Base-by-base conservation (phyloP, 306 rosid species). In the Comarum palustre region DNA sequence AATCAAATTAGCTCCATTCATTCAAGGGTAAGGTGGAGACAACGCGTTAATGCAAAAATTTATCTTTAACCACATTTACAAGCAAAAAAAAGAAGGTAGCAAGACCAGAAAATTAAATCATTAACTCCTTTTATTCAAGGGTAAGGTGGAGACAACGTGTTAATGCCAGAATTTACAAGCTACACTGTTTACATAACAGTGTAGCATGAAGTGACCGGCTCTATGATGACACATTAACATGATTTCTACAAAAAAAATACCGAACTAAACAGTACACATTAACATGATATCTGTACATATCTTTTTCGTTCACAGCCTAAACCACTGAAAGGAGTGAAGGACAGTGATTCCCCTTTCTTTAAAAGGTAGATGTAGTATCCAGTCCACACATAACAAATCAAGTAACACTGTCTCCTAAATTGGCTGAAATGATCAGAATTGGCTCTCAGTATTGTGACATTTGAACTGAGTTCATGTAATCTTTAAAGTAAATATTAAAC, bases 391-490 rank as follows among this genome's bases (percentile, higher is more conserved):
- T 20, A 38, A 20, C 60, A 41, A 25, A 12, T 39, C 50, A 39
- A 42, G 10, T 25, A 57, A 27, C 54, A 22, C 25, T 55, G 32
- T 29, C 58, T 60, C 71, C 36, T 5, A 50, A 1, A 38, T 50
- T 2, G 31, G 61, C 61, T 22, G 43, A 27, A 61, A 8, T 17
- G 16, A 2, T 12, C 13, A 39, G 29, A 74, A 54, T 65, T 73
- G 32, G 73, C 65, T 51, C 73, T 46, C 73, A 45, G 25, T 55
- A 54, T 19, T 20, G 36, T 70, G 48, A 39, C 24, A 32, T 12
- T 13, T 11, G 15, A 52, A 36, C 74, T 14, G 8, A 8, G 6
- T 36, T 24, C 8, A 42, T 29, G 45, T 16, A 24, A 38, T 39
- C 24, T 52, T 32, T 15, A 24, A 38, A 55, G 74, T 13, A 3